Conservation (phyloP, 768 basidiomycete species). For the Lentinula lateritia region DNA sequence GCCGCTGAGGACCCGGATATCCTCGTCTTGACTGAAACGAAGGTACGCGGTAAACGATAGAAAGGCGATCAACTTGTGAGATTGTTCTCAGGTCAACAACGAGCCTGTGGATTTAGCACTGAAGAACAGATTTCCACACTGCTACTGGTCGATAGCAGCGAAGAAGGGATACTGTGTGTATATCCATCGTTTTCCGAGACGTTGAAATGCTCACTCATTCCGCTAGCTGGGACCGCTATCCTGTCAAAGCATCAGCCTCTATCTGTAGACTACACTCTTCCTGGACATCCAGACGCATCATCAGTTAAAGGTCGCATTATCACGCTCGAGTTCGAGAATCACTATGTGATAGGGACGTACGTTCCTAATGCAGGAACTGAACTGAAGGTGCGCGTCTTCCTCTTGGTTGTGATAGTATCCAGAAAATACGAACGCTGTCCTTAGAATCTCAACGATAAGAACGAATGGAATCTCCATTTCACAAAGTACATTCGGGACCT, state of each 20-base stretch:
- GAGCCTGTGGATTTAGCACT: conserved; percentile 56
- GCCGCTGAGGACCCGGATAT: conserved; percentile 86
- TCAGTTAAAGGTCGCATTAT: conserved; percentile 72
- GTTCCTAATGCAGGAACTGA: conserved; percentile 77
- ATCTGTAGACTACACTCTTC: conserved; percentile 59
- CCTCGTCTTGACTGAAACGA: conserved; percentile 81
- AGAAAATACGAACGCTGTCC: neutral
- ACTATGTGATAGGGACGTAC: conserved; percentile 74
- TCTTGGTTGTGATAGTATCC: neutral
- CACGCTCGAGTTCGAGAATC: conserved; percentile 72
- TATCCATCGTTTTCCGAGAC: neutral
- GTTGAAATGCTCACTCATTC: neutral
- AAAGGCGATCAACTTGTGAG: neutral
- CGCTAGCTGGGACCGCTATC: conserved; percentile 74
- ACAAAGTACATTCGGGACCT: conserved; percentile 64
- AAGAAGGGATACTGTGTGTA: conserved; percentile 76
- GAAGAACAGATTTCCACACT: conserved; percentile 56
- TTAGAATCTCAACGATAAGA: conserved; percentile 73
- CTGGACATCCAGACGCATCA: conserved; percentile 63
- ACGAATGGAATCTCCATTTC: conserved; percentile 77
- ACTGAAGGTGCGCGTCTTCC: conserved; percentile 51
- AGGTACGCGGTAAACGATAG: conserved; percentile 35
- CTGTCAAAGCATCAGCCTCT: conserved; percentile 74
- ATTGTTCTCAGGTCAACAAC: conserved; percentile 56
- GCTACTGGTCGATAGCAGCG: conserved; percentile 69